Conservation (phyloP, 2,329 filamentous ascomycete species). For the Madurella mycetomatis region DNA sequence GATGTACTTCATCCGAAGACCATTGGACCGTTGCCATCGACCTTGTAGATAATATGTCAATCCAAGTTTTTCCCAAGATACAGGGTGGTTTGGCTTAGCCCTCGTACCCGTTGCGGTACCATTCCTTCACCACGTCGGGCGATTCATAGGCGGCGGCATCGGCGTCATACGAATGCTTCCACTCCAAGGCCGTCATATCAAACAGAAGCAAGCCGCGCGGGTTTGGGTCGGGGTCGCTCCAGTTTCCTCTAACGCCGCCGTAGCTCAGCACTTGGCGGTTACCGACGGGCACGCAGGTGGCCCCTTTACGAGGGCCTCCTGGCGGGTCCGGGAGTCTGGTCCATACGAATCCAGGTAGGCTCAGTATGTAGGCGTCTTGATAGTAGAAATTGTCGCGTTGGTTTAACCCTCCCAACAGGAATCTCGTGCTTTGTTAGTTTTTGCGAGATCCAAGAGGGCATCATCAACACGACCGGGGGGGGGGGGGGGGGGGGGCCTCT, state of each 20-base stretch:
- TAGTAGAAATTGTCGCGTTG: constrained; percentile 2
- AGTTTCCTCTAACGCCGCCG: constrained; percentile 7
- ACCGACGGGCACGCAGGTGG: constrained; percentile 16
- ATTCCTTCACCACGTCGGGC: constrained; percentile 7
- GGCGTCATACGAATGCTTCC: constrained; percentile 19
- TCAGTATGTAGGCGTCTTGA: constrained; percentile 20
- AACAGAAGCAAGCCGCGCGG: constrained; percentile 20
- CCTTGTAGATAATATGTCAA: no score
- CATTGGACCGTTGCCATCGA: constrained; percentile 13
- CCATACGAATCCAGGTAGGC: constrained; percentile 23
- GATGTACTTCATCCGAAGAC: constrained; percentile 14
- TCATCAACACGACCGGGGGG: no score
- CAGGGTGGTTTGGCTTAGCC: no score
- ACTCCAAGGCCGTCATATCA: constrained; percentile 18
- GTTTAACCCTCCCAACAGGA: constrained; percentile 17
- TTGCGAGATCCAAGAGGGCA: not conserved
- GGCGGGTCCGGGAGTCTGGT: constrained; percentile 8
- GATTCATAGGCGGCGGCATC: constrained; percentile 13
- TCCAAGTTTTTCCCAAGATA: no score
- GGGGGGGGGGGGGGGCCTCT: not conserved
- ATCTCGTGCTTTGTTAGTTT: not conserved
- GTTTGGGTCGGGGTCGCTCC: constrained; percentile 3
- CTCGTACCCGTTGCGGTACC: constrained; percentile 16
- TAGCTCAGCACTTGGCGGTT: constrained; percentile 20
- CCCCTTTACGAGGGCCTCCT: not conserved